Conservation (phyloP, 164 flowering plant genomes). For the Aristolochia fimbriata region DNA sequence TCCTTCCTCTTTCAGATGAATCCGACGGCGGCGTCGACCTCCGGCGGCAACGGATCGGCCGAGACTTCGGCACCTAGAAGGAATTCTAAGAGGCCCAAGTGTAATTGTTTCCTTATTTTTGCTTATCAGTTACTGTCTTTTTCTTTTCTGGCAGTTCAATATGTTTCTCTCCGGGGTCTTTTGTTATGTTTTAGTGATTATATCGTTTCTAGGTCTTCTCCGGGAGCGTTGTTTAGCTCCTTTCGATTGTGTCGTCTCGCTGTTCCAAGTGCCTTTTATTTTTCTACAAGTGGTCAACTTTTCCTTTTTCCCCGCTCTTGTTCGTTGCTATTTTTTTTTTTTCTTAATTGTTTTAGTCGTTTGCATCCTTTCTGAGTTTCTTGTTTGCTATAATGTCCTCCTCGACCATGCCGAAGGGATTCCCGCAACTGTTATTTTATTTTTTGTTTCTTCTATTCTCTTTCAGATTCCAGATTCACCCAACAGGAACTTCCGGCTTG, state of each 20-base stretch:
- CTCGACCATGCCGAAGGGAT: background rate
- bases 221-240: no score
- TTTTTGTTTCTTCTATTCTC: background rate
- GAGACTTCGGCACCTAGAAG: conserved; percentile 15
- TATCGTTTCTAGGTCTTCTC: no score
- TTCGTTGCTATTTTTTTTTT: background rate
- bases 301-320: background rate
- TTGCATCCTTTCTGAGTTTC: background rate
- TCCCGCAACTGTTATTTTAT: background rate
- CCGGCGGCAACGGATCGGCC: conserved; percentile 9
- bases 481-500: conserved; percentile 99
- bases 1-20: conserved; percentile 3
- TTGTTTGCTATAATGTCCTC: background rate
- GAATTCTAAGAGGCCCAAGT: conserved; percentile 26
- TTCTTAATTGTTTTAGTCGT: background rate
- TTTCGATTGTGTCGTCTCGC: background rate
- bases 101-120: conserved; percentile 1
- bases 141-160: background rate
- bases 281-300: no score
- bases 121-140: background rate
- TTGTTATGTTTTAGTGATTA: background rate
- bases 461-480: conserved; percentile 84
- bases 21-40: conserved; percentile 10
- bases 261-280: background rate
- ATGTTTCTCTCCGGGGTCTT: background rate